Base-by-base conservation (phyloP, 2,329 filamentous ascomycete species). In the Ophiostoma sp. region DNA sequence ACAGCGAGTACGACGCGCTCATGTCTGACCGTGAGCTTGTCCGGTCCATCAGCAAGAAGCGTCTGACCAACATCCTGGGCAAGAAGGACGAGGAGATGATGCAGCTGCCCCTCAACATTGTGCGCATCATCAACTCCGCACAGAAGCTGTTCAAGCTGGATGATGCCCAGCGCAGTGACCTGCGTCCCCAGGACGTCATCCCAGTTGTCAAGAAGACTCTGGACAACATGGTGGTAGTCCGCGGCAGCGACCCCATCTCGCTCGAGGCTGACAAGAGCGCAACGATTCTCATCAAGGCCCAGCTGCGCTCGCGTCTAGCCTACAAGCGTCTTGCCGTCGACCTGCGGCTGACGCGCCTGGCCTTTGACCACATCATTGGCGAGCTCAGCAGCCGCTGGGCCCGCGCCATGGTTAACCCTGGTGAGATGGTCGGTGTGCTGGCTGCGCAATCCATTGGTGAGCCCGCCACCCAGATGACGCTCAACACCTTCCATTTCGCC, bases 401-500 rank as follows among this genome's bases (percentile, higher is more conserved):
- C 48, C 91, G 92, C 78, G 90, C 95, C 64, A 90, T 93, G 78
- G 95, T 97, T 75, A 93, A 91, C 78, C 95, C 96, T 66, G 96
- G 97, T 80, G 97, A 99, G 82, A 99, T 99, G 96, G 96, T 99
- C 73, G 96, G 96, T 84, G 96, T 99, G 28, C 85, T 99, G 79
- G 96, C 96, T 76, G 96, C 97, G 7, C 96, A 99, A 84, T 99
- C 96, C 42, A 99, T 99, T 81, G 96, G 96, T 85, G 96, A 99
- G 83, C 96, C 96, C 55, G 97, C 96, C 28, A 99, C 96, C 0
- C 96, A 99, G 86, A 99, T 99, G 96, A 99, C 96, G 0, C 85
- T 99, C 75, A 99, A 99, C 85, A 99, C 96, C 31, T 99, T 99
- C 92, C 96, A 99, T 87, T 99, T 99, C 82, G 95, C 96, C 82